Evolutionary conservation across 2,329 filamentous ascomycete species (phyloP).

Genomic region (Beauveria caledonica): DNA sequence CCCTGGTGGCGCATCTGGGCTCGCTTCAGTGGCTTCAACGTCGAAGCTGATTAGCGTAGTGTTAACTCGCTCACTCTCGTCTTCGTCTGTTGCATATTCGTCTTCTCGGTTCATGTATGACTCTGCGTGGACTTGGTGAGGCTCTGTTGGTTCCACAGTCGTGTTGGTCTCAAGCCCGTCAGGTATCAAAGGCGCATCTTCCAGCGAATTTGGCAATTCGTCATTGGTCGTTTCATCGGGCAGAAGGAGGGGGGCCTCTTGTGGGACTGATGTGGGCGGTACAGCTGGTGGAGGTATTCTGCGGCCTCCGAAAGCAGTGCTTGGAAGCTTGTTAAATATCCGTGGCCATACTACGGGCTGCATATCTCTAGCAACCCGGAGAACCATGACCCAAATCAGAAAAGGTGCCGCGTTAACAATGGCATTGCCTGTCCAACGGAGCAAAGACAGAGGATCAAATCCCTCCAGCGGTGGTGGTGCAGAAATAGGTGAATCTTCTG

Average conservation of each 20-base stretch:
- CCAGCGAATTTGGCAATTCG: constrained; percentile 13
- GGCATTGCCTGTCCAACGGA: constrained; percentile 35
- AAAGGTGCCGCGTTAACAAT: constrained; percentile 39
- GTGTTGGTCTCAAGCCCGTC: constrained; percentile 19
- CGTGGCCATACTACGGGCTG: constrained; percentile 28
- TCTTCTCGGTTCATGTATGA: constrained; percentile 29
- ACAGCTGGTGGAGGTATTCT: constrained; percentile 16
- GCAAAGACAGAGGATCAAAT: constrained; percentile 29
- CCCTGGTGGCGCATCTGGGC: constrained; percentile 38
- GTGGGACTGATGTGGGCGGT: constrained; percentile 15
- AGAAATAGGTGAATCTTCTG: constrained; percentile 40
- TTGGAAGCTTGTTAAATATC: constrained; percentile 34
- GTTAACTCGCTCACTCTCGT: constrained; percentile 46
- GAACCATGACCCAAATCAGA: constrained; percentile 36
- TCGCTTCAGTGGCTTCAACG: constrained; percentile 48
- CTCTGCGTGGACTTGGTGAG: background rate
- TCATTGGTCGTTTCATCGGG: constrained; percentile 15
- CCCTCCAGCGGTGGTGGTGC: constrained; percentile 35
- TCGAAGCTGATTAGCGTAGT: constrained; percentile 54
- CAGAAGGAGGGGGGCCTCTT: constrained; percentile 12
- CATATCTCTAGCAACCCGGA: constrained; percentile 28
- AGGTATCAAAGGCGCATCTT: constrained; percentile 13
- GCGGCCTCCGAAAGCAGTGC: constrained; percentile 24
- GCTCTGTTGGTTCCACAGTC: constrained; percentile 14
- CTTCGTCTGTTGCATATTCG: constrained; percentile 48